Evolutionary conservation across 345 rosid species (phyloP).

Genomic region (Hirschfeldia incana): DNA sequence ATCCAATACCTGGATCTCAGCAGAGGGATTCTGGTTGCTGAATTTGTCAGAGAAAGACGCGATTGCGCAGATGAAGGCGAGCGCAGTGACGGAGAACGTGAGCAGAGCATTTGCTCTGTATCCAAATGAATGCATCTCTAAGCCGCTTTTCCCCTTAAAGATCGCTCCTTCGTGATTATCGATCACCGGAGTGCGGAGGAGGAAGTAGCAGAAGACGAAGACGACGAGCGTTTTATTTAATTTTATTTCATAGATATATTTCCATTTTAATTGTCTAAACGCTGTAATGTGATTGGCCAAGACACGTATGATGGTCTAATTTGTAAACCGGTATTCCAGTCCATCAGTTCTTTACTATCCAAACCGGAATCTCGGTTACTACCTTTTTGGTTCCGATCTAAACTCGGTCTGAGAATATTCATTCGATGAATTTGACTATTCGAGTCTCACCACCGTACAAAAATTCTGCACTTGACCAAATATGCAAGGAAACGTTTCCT

Average conservation of each 20-base stretch:
- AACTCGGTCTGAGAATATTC: neutral
- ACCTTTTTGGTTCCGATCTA: neutral
- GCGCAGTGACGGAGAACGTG: constrained; percentile 75
- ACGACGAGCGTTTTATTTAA: constrained; percentile 27
- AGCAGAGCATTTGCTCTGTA: constrained; percentile 89
- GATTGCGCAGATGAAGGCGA: constrained; percentile 83
- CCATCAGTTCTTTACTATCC: too few species aligned
- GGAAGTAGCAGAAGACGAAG: neutral
- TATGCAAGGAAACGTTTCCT: neutral
- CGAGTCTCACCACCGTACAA: neutral
- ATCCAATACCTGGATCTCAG: constrained; percentile 70
- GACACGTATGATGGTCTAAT: constrained; percentile 20
- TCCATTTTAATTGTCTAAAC: neutral
- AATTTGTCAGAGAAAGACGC: constrained; percentile 85
- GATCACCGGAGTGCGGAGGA: neutral
- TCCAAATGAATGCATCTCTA: constrained; percentile 82
- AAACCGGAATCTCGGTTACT: constrained; percentile 30
- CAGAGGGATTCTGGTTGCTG: constrained; percentile 75
- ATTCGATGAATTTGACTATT: constrained; percentile 2
- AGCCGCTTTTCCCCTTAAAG: neutral
- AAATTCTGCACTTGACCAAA: neutral
- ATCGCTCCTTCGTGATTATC: neutral
- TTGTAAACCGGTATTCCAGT: too few species aligned
- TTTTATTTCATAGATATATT: neutral
- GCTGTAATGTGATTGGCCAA: constrained; percentile 31